Base-by-base conservation (phyloP, 306 rosid genomes). In the Chamaecrista fasciculata region DNA sequence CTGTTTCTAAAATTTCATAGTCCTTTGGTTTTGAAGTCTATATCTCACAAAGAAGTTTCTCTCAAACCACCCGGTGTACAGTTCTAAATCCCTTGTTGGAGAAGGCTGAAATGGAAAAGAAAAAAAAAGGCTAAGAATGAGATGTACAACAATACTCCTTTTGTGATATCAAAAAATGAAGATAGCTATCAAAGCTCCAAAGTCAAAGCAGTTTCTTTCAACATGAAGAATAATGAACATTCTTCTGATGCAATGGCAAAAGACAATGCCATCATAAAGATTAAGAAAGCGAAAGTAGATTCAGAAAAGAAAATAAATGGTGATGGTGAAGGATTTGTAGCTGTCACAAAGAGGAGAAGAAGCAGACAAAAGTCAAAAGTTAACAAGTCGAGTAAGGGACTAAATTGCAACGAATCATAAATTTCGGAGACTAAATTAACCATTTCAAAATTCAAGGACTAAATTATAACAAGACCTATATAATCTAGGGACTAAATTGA, bases 31-130 rank as follows among this genome's bases (percentile, higher is more conserved):
- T 89, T 87, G 24, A 89, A 87, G 78, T 86, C 92, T 77, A 31
- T 89, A 72, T 89, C 98, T 47, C 89, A 92, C 92, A 92, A 92
- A 83, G 92, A 89, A 87, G 98, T 92, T 42, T 96, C 95, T 67
- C 65, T 84, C 76, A 92, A 96, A 57, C 95, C 96, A 14, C 96
- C 98, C 50, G 98, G 98, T 51, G 98, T 51, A 87, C 95, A 0
- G 81, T 89, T 76, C 78, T 84, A 66, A 82, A 84, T 84, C 89
- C 87, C 21, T 58, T 72, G 72, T 59, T 64, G 58, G 92, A 86
- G 49, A 84, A 83, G 79, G 58, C 62, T 33, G 91, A 80, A 44
- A 67, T 29, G 20, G 81, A 79, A 14, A 74, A 29, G 60, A 77
- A 64, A 74, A 79, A 77, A 64, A 74, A 79, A 68, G 34, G 62